Percentiles rank a stretch among this genome's conserved stretches.
phyloP scores from a whole-genome alignment of 2,329 filamentous ascomycete species.

The Arthroderma uncinatum region DNA sequence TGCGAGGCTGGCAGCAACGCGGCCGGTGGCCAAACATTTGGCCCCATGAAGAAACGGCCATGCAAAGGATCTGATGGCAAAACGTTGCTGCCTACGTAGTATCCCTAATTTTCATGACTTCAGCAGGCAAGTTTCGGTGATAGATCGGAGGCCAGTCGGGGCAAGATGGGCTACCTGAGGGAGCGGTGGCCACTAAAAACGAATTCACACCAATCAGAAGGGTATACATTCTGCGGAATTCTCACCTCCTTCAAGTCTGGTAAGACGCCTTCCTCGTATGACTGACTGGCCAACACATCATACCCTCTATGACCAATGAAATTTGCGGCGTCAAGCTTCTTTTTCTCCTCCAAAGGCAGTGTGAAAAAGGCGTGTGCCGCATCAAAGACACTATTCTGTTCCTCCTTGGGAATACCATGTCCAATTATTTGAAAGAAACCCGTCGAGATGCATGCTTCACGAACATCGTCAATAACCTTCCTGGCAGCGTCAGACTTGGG shows the following conservation, averaged over 20 bases:
- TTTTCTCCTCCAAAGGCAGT: conserved; percentile 1
- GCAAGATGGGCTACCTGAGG: background rate
- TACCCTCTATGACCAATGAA: conserved; percentile 4
- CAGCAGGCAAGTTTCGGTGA: background rate
- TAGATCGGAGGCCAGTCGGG: background rate
- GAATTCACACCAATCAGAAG: background rate
- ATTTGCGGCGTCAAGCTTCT: background rate
- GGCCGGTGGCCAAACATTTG: background rate
- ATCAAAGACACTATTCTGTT: background rate
- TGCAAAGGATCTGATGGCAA: background rate
- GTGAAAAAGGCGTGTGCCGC: conserved; percentile 3
- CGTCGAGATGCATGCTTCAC: background rate
- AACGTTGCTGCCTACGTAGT: background rate
- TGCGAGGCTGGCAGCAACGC: background rate
- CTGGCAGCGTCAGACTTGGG: background rate
- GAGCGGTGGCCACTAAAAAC: background rate
- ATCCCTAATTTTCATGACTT: background rate
- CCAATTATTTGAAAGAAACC: conserved; percentile 5
- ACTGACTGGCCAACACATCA: conserved; percentile 7
- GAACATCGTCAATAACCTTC: background rate
- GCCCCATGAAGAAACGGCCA: conserved; percentile 4
- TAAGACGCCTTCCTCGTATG: conserved; percentile 5
- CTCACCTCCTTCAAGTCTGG: conserved; percentile 5
- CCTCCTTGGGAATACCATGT: background rate
- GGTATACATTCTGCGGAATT: background rate